Percentiles rank a stretch among this genome's conserved stretches.
phyloP scores from a whole-genome alignment of 2,329 filamentous ascomycete species.

The Kalaharituber pfeilii region DNA sequence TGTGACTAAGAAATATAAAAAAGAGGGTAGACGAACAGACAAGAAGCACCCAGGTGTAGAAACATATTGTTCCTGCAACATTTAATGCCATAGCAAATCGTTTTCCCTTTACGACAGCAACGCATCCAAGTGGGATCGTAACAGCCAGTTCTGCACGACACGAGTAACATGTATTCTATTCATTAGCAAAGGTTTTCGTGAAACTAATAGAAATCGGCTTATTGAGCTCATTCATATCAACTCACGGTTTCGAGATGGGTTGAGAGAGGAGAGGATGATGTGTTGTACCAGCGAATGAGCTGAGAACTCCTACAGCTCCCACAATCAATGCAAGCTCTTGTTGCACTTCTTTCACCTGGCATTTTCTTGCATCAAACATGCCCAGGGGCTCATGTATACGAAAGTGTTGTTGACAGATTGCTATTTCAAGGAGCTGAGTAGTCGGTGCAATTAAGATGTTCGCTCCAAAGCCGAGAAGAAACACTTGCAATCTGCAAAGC shows the following conservation, averaged over 20 bases:
- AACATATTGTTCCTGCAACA: background rate
- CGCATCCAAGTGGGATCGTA: background rate
- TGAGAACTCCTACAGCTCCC: conserved; percentile 1
- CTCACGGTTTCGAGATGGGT: too few relatives aligned
- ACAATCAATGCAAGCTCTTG: background rate
- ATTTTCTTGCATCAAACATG: conserved; percentile 1
- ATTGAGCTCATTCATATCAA: too few relatives aligned
- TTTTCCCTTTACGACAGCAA: background rate
- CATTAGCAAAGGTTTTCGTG: too few relatives aligned
- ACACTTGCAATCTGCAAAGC: background rate
- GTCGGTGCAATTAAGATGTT: background rate
- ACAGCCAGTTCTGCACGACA: conserved; percentile 2
- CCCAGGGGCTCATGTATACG: background rate
- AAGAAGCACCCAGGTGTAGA: conserved; percentile 1
- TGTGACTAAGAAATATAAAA: too few relatives aligned
- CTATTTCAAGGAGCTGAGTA: background rate
- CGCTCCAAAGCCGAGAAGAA: background rate
- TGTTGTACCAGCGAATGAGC: conserved; percentile 3
- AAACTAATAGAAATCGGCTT: too few relatives aligned
- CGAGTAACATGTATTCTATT: too few relatives aligned
- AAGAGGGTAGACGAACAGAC: background rate
- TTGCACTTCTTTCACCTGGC: conserved; percentile 1
- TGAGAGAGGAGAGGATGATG: too few relatives aligned
- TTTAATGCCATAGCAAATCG: background rate
- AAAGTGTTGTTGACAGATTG: background rate